A percentile compares a stretch with the other conserved stretches of the same genome.
phyloP scores from a whole-genome alignment of 805 yeast genomes.

The Sugiyamaella americana region DNA sequence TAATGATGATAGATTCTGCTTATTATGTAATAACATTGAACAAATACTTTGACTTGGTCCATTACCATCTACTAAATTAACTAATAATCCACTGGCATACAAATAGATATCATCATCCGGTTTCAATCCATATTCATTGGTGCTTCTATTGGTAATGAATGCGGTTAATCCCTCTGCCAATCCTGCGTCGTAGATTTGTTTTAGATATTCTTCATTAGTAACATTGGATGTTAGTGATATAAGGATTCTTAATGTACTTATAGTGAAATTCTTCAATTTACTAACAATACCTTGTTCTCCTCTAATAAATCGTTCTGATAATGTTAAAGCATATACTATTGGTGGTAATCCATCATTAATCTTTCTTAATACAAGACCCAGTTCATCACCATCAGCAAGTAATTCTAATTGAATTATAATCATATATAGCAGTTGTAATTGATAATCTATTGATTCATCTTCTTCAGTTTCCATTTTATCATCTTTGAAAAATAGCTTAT shows the following conservation, averaged over 20 bases:
- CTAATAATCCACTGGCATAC: conserved; percentile 7
- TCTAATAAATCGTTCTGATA: neutral
- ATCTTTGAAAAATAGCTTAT: neutral
- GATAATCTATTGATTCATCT: neutral
- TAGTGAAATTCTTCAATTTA: neutral
- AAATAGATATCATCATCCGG: conserved; percentile 1
- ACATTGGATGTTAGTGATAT: neutral
- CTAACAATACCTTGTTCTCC: neutral
- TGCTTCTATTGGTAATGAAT: neutral
- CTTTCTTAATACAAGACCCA: neutral
- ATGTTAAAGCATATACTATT: neutral
- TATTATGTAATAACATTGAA: neutral
- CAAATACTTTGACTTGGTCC: neutral
- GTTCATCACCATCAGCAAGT: conserved; percentile 2
- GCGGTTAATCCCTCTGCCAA: neutral
- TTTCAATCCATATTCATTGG: neutral
- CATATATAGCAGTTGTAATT: neutral
- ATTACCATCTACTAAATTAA: conserved; percentile 5
- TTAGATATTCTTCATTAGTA: neutral
- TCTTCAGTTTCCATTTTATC: neutral
- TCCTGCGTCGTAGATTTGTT: neutral
- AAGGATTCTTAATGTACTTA: neutral
- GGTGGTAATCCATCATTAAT: neutral
- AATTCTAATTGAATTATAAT: conserved; percentile 9
- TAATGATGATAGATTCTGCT: neutral